Conservation (phyloP, 768 basidiomycete species). For the Boletus vermiculosoides region DNA sequence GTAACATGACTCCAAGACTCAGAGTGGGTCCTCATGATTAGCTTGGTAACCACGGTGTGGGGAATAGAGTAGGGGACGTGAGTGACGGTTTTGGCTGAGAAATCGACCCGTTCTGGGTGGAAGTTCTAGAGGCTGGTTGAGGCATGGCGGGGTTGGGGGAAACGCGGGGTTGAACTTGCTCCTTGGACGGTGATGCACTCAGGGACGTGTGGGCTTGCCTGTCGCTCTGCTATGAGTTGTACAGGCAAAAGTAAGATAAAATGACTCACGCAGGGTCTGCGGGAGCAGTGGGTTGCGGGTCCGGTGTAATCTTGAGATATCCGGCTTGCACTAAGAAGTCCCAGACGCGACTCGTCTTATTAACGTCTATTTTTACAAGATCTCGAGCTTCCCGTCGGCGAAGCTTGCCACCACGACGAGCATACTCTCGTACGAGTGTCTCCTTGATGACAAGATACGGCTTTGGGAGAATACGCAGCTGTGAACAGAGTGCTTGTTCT, state of each 20-base stretch:
- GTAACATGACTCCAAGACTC: background rate
- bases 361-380: constrained; percentile 89
- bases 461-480: constrained; percentile 88
- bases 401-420: constrained; percentile 82
- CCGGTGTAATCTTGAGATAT: constrained; percentile 68
- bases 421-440: constrained; percentile 90
- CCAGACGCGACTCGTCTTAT: constrained; percentile 91
- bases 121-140: constrained; percentile 5
- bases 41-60: constrained; percentile 22
- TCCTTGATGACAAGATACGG: constrained; percentile 97
- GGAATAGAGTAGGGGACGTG: constrained; percentile 24
- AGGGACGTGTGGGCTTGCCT: constrained; percentile 18
- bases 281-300: constrained; percentile 37
- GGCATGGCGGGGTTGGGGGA: constrained; percentile 19
- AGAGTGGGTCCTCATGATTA: constrained; percentile 7
- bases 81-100: constrained; percentile 19
- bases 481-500: constrained; percentile 86
- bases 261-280: constrained; percentile 38
- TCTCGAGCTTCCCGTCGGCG: constrained; percentile 86
- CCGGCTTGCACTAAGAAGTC: constrained; percentile 89
- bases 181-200: constrained; percentile 29
- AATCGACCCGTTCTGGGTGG: constrained; percentile 18
- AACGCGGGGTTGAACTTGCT: constrained; percentile 11
- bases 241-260: background rate
- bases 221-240: background rate